These are phyloP conservation scores for Tulasnella sp. DNA, from an alignment of 768 basidiomycete genomes.

Conservation along the genomic window DNA sequence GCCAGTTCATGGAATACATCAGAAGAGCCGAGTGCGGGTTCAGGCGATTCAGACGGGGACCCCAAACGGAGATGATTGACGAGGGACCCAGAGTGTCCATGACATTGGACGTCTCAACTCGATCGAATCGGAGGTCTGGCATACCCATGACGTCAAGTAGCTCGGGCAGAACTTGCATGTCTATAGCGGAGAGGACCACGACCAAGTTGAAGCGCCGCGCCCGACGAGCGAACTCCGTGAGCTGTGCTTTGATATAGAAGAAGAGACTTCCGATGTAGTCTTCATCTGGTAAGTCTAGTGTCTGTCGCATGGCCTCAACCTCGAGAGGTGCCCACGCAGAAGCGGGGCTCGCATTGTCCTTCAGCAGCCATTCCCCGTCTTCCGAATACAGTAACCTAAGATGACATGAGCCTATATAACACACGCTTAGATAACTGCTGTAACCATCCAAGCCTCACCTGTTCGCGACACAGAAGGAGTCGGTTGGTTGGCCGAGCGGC, in stretches of 20 bases:
- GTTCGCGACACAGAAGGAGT: constrained; percentile 33
- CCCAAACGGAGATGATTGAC: constrained; percentile 28
- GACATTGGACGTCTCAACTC: constrained; percentile 41
- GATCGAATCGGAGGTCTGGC: constrained; percentile 29
- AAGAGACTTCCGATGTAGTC: constrained; percentile 22
- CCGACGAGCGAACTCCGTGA: constrained; percentile 28
- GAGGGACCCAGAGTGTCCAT: constrained; percentile 31
- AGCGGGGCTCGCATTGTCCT: constrained; percentile 34
- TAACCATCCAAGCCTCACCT: background rate
- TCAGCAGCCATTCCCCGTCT: constrained; percentile 35
- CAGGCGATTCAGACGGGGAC: constrained; percentile 26
- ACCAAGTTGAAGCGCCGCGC: constrained; percentile 27
- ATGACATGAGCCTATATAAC: background rate
- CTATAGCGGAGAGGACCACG: constrained; percentile 27
- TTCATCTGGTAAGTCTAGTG: constrained; percentile 29
- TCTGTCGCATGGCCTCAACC: constrained; percentile 31
- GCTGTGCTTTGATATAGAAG: constrained; percentile 23
- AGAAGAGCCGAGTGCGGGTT: constrained; percentile 27
- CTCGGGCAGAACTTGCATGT: constrained; percentile 25
- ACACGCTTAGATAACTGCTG: background rate
- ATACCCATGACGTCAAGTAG: constrained; percentile 22
- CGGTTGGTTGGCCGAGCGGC: constrained; percentile 34
- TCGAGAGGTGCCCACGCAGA: constrained; percentile 38
- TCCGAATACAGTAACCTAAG: constrained; percentile 34
- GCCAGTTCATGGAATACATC: constrained; percentile 42